Conservation (phyloP, 139 green algal genomes). For the Chlamydomonas sp. region DNA sequence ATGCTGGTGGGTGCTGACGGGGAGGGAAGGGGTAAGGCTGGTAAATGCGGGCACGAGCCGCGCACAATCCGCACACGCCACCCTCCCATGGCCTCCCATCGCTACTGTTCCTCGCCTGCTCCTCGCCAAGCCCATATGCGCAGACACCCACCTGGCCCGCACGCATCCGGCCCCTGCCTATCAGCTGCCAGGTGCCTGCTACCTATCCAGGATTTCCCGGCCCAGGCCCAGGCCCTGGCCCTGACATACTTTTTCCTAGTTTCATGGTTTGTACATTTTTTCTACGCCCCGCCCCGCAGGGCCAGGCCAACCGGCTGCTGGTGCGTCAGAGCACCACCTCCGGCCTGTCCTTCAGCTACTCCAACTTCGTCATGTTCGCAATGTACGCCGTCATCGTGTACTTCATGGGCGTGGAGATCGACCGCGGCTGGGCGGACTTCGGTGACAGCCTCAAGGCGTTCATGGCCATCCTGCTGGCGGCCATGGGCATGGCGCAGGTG, state of each 20-base stretch:
- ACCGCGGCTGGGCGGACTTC: conserved; percentile 60
- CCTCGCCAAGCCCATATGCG: too few species aligned
- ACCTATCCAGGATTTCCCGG: too few species aligned
- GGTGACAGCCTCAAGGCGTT: conserved; percentile 81
- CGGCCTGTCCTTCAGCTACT: conserved; percentile 49
- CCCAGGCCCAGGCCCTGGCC: too few species aligned
- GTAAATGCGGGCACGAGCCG: too few species aligned
- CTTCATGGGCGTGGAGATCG: conserved; percentile 79
- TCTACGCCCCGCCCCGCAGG: neutral
- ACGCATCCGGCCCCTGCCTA: too few species aligned
- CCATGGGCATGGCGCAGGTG: conserved; percentile 64
- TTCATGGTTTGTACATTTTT: neutral
- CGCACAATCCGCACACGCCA: too few species aligned
- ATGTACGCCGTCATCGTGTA: conserved; percentile 60
- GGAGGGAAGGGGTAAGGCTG: neutral
- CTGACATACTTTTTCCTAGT: neutral
- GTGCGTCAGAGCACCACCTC: conserved; percentile 26
- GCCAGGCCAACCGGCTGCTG: conserved; percentile 6
- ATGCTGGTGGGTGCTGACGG: conserved; percentile 27
- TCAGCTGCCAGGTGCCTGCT: too few species aligned
- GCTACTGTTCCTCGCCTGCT: too few species aligned
- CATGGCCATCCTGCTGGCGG: conserved; percentile 79
- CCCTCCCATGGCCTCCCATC: too few species aligned
- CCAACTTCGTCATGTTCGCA: conserved; percentile 66
- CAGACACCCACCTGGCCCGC: too few species aligned